These are phyloP conservation scores for Bruguiera gymnorhiza DNA, from an alignment of 345 rosid species.

Conservation along the genomic window DNA sequence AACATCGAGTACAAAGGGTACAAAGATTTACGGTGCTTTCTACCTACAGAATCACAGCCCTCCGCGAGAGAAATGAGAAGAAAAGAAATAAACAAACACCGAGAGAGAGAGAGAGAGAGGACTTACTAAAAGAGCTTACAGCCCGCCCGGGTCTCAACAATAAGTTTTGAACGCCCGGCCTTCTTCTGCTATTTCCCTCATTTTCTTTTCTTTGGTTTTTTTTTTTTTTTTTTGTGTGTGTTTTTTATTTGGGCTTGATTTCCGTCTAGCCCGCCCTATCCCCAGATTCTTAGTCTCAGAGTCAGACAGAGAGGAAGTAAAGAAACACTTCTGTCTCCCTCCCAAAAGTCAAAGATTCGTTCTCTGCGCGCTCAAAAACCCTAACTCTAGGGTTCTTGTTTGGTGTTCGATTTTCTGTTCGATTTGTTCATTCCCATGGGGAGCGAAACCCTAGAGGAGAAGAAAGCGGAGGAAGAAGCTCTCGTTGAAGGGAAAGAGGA, in stretches of 20 bases:
- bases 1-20: no score
- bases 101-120: neutral
- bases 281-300: neutral
- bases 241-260: neutral
- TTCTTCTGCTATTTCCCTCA: neutral
- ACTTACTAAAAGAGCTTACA: neutral
- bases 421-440: slow-evolving; percentile 40
- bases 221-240: no score
- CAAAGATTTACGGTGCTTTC: no score
- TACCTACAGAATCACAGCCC: no score
- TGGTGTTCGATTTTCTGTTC: neutral
- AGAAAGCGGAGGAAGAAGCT: slow-evolving; percentile 40
- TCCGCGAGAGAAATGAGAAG: no score
- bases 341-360: no score
- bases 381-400: slow-evolving; percentile 24
- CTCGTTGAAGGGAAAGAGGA: slow-evolving; percentile 21
- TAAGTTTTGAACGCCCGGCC: neutral
- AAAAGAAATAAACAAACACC: neutral
- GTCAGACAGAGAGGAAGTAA: no score
- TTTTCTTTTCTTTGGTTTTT: neutral
- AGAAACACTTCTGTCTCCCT: no score
- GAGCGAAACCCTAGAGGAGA: slow-evolving; percentile 64
- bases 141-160: slow-evolving; percentile 39
- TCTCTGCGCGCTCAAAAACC: slow-evolving; percentile 6
- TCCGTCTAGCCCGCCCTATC: neutral